Evolutionary conservation across 1,284 basidiomycete genomes (phyloP).

Genomic region (Gymnopus androsaceus): DNA sequence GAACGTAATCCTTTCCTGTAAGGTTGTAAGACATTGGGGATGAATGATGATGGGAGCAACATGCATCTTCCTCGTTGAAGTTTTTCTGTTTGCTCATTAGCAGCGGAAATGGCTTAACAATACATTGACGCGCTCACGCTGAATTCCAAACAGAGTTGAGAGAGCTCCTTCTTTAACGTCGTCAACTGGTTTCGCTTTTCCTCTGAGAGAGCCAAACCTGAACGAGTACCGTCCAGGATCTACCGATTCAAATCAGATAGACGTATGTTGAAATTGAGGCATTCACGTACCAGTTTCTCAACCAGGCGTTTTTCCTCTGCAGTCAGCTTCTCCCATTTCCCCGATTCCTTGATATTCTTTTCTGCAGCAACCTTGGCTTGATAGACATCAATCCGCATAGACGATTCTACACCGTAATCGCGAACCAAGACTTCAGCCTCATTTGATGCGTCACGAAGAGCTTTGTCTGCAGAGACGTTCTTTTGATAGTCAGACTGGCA

Average conservation of each 20-base stretch:
- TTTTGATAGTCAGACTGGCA: neutral
- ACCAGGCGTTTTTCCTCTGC: constrained; percentile 71
- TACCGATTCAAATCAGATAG: constrained; percentile 17
- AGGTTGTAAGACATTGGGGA: constrained; percentile 9
- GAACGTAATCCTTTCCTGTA: constrained; percentile 64
- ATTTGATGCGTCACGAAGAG: constrained; percentile 74
- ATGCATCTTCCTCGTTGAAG: constrained; percentile 82
- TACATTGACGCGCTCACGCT: constrained; percentile 45
- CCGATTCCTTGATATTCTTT: constrained; percentile 61
- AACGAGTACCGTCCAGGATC: constrained; percentile 74
- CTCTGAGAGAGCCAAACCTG: constrained; percentile 72
- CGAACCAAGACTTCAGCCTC: constrained; percentile 68
- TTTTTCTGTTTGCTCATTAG: constrained; percentile 58
- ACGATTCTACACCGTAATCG: constrained; percentile 68
- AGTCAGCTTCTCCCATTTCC: constrained; percentile 58
- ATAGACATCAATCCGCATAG: constrained; percentile 79
- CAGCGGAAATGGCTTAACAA: neutral
- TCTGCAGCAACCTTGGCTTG: constrained; percentile 69
- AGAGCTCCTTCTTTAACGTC: constrained; percentile 67
- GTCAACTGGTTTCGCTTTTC: constrained; percentile 59
- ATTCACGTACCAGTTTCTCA: constrained; percentile 59
- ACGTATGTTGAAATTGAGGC: neutral
- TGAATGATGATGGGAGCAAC: constrained; percentile 7
- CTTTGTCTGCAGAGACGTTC: constrained; percentile 72
- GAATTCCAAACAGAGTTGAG: constrained; percentile 72